Base-by-base conservation (phyloP, 176 grass and related monocot species). In the Ananas comosus region DNA sequence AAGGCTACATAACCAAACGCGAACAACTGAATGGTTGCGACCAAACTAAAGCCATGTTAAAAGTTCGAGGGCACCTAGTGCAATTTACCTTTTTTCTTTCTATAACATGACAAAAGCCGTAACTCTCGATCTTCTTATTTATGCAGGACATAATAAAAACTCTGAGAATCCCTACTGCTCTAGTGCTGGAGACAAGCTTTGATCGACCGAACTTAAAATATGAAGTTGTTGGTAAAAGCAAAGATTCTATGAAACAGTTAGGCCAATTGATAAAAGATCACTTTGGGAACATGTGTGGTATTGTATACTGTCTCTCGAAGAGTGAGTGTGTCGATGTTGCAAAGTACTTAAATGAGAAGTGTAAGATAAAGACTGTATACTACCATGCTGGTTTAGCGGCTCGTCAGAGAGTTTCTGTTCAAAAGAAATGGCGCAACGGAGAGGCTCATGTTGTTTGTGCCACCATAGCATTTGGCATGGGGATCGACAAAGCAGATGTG, bases 401-500 rank as follows among this genome's bases (percentile, higher is more conserved):
- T 71, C 70, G 64, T 76, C 88, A 97, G 48, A 77, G 86, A 75
- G 71, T 81, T 23, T 79, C 67, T 57, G 86, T 89, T 65, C 89
- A 97, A 58, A 83, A 79, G 61, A 96, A 96, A 72, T 97, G 93
- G 93, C 93, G 90, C 7, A 87, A 16, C 3, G 93, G 93, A 51
- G 89, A 97, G 67, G 67, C 81, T 66, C 73, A 83, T 65, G 92
- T 96, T 29, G 81, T 92, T 17, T 96, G 93, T 74, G 89, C 93
- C 5, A 96, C 88, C 16, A 92, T 96, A 71, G 93, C 93, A 50
- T 96, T 97, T 48, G 93, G 93, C 51, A 96, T 97, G 89, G 93
- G 93, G 24, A 97, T 97, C 11, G 89, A 97, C 73, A 97, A 97
- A 49, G 85, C 93, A 24, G 93, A 92, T n/a, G 93, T 92, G 72